Percentiles rank a stretch among this genome's conserved stretches.
phyloP scores from a whole-genome alignment of 2,329 filamentous ascomycete species.

The Monosporascus sp. region DNA sequence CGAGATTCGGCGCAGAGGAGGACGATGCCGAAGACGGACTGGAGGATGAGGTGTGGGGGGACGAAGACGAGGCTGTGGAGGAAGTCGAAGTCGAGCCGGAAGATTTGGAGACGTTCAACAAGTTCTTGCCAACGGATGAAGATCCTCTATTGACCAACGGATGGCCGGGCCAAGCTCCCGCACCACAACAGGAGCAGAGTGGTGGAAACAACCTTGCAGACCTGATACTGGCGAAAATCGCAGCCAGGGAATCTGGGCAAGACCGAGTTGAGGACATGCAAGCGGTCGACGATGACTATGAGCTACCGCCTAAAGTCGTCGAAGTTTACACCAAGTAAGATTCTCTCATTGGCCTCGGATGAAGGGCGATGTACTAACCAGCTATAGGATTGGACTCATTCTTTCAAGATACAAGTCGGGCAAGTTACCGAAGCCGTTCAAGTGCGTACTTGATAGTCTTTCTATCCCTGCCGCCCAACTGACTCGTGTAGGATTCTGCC shows the following conservation, averaged over 20 bases:
- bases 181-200: conserved; percentile 35
- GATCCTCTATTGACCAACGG: conserved; percentile 68
- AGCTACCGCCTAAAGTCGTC: conserved; percentile 84
- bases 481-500: conserved; percentile 58
- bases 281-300: conserved; percentile 70
- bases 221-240: conserved; percentile 90
- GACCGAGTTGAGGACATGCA: conserved; percentile 44
- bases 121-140: conserved; percentile 70
- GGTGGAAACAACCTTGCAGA: conserved; percentile 79
- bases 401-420: conserved; percentile 91
- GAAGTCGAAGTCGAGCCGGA: conserved; percentile 80
- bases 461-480: not conserved
- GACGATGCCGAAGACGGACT: conserved; percentile 41
- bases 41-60: conserved; percentile 64
- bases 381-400: conserved; percentile 69
- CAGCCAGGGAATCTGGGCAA: conserved; percentile 74
- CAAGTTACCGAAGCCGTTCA: conserved; percentile 96
- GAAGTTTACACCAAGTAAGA: conserved; percentile 85
- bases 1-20: conserved; percentile 58
- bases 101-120: conserved; percentile 86
- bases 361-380: conserved; percentile 4
- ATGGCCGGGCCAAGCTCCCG: conserved; percentile 42
- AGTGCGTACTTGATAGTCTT: conserved; percentile 31
- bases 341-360: conserved; percentile 2
- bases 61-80: conserved; percentile 68